A percentile compares a stretch with the other conserved stretches of the same genome.
Evolutionary conservation across 2,329 filamentous ascomycete genomes (phyloP).

Genomic region (Ascochyta koolunga): DNA sequence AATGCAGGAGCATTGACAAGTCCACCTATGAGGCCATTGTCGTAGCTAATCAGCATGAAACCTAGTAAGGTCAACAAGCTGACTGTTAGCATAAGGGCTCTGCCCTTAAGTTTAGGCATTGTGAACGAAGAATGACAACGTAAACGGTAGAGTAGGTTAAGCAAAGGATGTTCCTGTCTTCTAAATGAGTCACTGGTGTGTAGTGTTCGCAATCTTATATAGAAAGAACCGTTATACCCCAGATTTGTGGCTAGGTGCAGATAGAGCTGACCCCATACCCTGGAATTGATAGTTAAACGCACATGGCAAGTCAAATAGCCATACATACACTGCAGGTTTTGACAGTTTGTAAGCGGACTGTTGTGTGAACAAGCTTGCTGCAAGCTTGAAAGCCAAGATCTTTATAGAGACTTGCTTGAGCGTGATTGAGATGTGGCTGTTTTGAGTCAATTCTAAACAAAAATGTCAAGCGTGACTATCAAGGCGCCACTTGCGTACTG

Average conservation of each 20-base stretch:
- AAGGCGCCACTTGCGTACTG: not conserved
- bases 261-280: constrained; percentile 9
- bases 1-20: constrained; percentile 72
- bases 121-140: not conserved
- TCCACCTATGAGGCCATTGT: constrained; percentile 69
- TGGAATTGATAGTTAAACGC: not conserved
- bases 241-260: constrained; percentile 7
- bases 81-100: constrained; percentile 24
- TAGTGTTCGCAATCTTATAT: constrained; percentile 1
- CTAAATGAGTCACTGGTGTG: not conserved
- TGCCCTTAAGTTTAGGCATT: constrained; percentile 25
- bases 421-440: not conserved
- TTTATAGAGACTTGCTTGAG: not conserved
- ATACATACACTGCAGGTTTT: constrained; percentile 11
- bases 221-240: not conserved
- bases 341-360: not conserved
- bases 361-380: not conserved
- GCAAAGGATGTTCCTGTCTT: not conserved
- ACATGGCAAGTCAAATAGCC: constrained; percentile 1
- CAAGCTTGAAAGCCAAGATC: not conserved
- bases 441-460: not conserved
- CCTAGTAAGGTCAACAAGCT: constrained; percentile 25
- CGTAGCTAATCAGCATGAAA: constrained; percentile 58
- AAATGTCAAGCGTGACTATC: constrained; percentile 7
- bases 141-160: not conserved